A percentile compares a stretch with the other conserved stretches of the same genome.
Evolutionary conservation across 2,329 filamentous ascomycete species (phyloP).

Genomic region (Geosmithia putterillii): DNA sequence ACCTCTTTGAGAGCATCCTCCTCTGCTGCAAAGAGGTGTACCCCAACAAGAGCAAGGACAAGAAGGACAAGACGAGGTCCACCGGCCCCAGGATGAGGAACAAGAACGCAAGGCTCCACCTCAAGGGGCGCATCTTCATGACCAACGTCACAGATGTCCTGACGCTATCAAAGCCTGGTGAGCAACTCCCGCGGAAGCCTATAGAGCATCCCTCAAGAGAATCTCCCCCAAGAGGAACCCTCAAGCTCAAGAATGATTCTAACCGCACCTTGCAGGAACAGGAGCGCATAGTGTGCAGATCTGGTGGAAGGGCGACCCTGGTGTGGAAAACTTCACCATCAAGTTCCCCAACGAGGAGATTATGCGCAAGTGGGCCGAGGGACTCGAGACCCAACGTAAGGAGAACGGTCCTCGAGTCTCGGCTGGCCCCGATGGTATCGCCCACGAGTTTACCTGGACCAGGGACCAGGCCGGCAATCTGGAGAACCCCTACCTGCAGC

Average conservation of each 20-base stretch:
- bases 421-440: slow-evolving; percentile 29
- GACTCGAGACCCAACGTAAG: slow-evolving; percentile 67
- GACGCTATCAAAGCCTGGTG: slow-evolving; percentile 77
- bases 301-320: slow-evolving; percentile 95
- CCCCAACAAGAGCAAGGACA: slow-evolving; percentile 71
- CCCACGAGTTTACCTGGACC: slow-evolving; percentile 74
- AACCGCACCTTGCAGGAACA: slow-evolving; percentile 17
- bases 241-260: background rate
- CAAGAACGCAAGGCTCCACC: slow-evolving; percentile 71
- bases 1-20: slow-evolving; percentile 89
- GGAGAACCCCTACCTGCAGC: slow-evolving; percentile 69
- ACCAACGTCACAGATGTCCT: slow-evolving; percentile 95
- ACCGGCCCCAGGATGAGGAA: slow-evolving; percentile 43
- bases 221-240: background rate
- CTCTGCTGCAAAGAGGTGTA: slow-evolving; percentile 95
- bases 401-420: slow-evolving; percentile 38
- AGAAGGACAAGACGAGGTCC: slow-evolving; percentile 51
- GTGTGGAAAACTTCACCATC: slow-evolving; percentile 92
- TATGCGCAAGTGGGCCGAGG: slow-evolving; percentile 83
- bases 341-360: slow-evolving; percentile 83
- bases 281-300: slow-evolving; percentile 93
- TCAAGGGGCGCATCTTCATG: slow-evolving; percentile 98
- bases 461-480: slow-evolving; percentile 51
- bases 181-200: slow-evolving; percentile 11
- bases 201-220: background rate